These are phyloP conservation scores for Sporopachydermia cereana DNA, from an alignment of 1,139 yeast species.

Conservation along the genomic window DNA sequence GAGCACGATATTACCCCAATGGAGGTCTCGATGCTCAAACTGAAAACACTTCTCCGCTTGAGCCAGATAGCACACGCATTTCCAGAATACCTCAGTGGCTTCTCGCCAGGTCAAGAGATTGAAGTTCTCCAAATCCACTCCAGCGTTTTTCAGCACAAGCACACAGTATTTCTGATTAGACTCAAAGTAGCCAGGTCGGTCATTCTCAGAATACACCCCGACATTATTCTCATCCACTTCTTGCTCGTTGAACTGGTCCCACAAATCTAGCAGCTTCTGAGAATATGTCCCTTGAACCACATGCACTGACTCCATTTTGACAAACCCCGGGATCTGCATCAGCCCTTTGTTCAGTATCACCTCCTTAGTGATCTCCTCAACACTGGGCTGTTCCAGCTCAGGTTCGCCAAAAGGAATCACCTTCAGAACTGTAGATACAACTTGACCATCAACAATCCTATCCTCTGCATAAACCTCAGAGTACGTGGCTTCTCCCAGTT, in stretches of 20 bases:
- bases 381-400: slow-evolving; percentile 29
- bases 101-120: slow-evolving; percentile 38
- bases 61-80: slow-evolving; percentile 35
- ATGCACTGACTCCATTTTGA: slow-evolving; percentile 28
- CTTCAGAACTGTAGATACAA: slow-evolving; percentile 27
- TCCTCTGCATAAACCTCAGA: slow-evolving; percentile 31
- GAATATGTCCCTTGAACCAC: slow-evolving; percentile 39
- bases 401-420: slow-evolving; percentile 39
- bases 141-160: slow-evolving; percentile 35
- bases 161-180: slow-evolving; percentile 32
- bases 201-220: slow-evolving; percentile 20
- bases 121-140: slow-evolving; percentile 35
- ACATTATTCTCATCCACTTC: slow-evolving; percentile 11
- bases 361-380: slow-evolving; percentile 36
- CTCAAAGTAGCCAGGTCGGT: slow-evolving; percentile 26
- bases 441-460: slow-evolving; percentile 2
- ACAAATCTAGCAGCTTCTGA: slow-evolving; percentile 25
- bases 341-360: slow-evolving; percentile 31
- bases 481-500: slow-evolving; percentile 35
- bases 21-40: slow-evolving; percentile 61
- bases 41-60: slow-evolving; percentile 37
- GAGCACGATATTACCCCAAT: slow-evolving; percentile 46
- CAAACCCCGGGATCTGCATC: slow-evolving; percentile 30
- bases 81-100: slow-evolving; percentile 41
- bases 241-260: slow-evolving; percentile 31